These are phyloP conservation scores for Eutypella sp. DNA, from an alignment of 2,329 filamentous ascomycete species.

Conservation along the genomic window DNA sequence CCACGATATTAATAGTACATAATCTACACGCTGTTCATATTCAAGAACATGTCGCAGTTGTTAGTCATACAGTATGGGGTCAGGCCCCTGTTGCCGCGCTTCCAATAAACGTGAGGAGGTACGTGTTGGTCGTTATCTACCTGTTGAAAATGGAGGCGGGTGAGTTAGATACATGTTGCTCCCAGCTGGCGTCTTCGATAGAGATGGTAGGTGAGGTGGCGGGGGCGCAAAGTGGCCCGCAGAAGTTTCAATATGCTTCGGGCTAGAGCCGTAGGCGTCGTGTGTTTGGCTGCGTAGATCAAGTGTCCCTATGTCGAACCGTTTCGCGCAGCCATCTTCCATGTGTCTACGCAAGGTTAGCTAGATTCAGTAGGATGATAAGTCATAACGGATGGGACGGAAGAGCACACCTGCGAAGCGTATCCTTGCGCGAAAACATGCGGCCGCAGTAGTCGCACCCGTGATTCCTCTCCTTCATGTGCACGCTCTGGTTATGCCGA, in stretches of 20 bases:
- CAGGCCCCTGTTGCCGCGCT: no score
- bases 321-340: slow-evolving; percentile 69
- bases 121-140: slow-evolving; percentile 14
- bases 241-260: slow-evolving; percentile 19
- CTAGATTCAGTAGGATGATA: background rate
- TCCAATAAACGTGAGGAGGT: no score
- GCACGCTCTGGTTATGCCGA: slow-evolving; percentile 60
- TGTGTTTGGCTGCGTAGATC: slow-evolving; percentile 33
- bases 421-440: slow-evolving; percentile 76
- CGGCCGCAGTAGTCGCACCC: slow-evolving; percentile 66
- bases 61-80: no score
- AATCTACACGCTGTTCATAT: no score
- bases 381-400: slow-evolving; percentile 1
- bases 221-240: slow-evolving; percentile 19
- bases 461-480: slow-evolving; percentile 67
- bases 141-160: slow-evolving; percentile 20
- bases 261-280: slow-evolving; percentile 16
- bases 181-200: slow-evolving; percentile 18
- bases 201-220: slow-evolving; percentile 20
- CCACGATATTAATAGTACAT: no score
- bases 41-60: no score
- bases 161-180: slow-evolving; percentile 15
- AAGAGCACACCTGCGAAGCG: slow-evolving; percentile 63
- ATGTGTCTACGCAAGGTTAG: slow-evolving; percentile 53
- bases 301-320: slow-evolving; percentile 54